Base-by-base conservation (phyloP, 805 yeast species). In the Starmerella floricola region DNA sequence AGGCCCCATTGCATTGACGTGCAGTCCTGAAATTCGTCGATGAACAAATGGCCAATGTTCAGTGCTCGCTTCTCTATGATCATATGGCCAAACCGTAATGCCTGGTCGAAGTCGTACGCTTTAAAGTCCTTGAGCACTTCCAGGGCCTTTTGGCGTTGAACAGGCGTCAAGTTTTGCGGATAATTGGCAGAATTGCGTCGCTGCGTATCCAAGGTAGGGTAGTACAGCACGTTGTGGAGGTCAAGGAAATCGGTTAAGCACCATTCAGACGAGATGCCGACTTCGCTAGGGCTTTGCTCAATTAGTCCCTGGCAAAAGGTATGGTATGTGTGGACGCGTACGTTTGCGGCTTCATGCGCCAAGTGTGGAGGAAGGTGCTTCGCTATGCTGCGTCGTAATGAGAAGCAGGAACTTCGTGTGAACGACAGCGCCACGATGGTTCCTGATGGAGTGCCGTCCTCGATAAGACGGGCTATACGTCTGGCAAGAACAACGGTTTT, bases 1-100 rank as follows among this genome's bases (percentile, higher is more conserved):
- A 50, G 32, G 26, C 26, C 17, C 50, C 50, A 50, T 31, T 49
- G 51, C 24, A 20, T n/a, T 8, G n/a, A 4, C 29, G 44, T 29
- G 32, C 44, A 84, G 55, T 91, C 98, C 62, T 88, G 97, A 54
- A 85, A 88, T 61, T 88, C 98, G 62, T 88, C 98, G 8, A 88
- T 82, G 18, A 88, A 63, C 0, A 86, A 83, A 55, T 84, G 88
- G 50, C 73, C 63, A 3, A 84, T 60, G 38, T 65, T 61, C 11
- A 40, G 20, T 3, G 42, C 45, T n/a, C 34, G 38, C 15, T 10
- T 18, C 3, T 19, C 24, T 13, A 32, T 29, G n/a, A 50, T 44
- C 11, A 31, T 4, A 3, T 66, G 63, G 21, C 80, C 63, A 23
- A 76, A 70, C 0, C 72, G 63, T 29, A 91, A 62, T 42, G 91